Percentiles rank a stretch among this genome's conserved stretches.
Conservation (phyloP, 305 asterid genomes). For the Fraxinus albicans region DNA sequence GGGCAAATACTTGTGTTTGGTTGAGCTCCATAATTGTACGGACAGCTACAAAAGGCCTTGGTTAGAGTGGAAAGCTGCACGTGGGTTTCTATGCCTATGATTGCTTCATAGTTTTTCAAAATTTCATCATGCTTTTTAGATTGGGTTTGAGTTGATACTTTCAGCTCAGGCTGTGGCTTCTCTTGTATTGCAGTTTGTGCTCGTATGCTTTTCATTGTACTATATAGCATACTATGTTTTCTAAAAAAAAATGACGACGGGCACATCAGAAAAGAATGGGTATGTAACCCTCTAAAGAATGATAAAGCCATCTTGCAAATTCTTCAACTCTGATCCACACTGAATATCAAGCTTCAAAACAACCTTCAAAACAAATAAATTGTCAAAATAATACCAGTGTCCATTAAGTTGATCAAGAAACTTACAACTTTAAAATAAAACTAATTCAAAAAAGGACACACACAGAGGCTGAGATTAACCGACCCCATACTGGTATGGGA, state of each 20-base stretch:
- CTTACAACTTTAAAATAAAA: neutral
- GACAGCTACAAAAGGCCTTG: slow-evolving; percentile 96
- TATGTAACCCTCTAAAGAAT: slow-evolving; percentile 68
- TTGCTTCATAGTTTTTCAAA: slow-evolving; percentile 70
- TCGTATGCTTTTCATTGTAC: slow-evolving; percentile 45
- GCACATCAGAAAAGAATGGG: slow-evolving; percentile 43
- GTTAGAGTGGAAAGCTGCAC: slow-evolving; percentile 90
- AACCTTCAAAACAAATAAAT: neutral
- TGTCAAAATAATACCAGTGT: neutral
- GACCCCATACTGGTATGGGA: neutral
- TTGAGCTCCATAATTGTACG: slow-evolving; percentile 60
- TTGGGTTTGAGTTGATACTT: slow-evolving; percentile 38
- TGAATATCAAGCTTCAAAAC: slow-evolving; percentile 18
- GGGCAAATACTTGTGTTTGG: slow-evolving; percentile 91
- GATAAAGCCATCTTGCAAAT: slow-evolving; percentile 65
- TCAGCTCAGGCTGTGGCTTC: slow-evolving; percentile 49
- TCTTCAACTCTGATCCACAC: slow-evolving; percentile 17
- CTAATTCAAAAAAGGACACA: neutral
- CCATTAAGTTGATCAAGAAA: neutral
- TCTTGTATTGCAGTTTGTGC: slow-evolving; percentile 57
- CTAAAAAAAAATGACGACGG: slow-evolving; percentile 54
- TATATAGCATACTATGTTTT: slow-evolving; percentile 41
- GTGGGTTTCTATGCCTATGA: slow-evolving; percentile 93
- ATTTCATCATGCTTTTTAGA: slow-evolving; percentile 46
- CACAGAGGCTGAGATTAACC: neutral